Percentiles rank a stretch among this genome's conserved stretches.
Conservation (phyloP, 176 grass and related monocot genomes). For the Pontederia crassipes region DNA sequence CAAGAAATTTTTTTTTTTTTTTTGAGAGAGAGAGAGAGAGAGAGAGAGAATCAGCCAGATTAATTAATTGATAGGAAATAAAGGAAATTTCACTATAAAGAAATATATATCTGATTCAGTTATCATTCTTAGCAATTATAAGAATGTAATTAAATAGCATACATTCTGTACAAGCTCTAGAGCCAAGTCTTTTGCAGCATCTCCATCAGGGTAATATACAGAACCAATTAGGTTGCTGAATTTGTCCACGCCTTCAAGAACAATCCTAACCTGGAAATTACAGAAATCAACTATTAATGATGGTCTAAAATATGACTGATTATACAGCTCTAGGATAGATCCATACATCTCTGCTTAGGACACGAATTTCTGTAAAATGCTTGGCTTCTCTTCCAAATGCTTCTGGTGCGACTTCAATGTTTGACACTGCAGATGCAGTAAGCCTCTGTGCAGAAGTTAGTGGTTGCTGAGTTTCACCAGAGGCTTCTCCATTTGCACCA, state of each 20-base stretch:
- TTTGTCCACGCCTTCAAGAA: conserved; percentile 91
- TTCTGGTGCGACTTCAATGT: conserved; percentile 68
- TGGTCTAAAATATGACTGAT: background rate
- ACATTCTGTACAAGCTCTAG: conserved; percentile 96
- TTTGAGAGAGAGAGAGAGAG: no score
- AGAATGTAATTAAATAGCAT: conserved; percentile 3
- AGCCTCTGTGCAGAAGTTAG: conserved; percentile 88
- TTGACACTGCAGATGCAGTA: conserved; percentile 38
- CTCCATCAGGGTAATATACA: conserved; percentile 89
- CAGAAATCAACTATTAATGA: conserved; percentile 1
- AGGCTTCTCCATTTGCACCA: conserved; percentile 48
- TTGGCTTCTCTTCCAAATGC: conserved; percentile 87
- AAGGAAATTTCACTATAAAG: no score
- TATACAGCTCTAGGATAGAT: conserved; percentile 13
- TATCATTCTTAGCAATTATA: background rate
- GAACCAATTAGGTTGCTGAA: conserved; percentile 91
- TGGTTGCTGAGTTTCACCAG: conserved; percentile 35
- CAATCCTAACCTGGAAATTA: conserved; percentile 65
- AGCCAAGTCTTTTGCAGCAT: conserved; percentile 70
- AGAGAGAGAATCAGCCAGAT: no score
- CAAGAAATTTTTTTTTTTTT: no score
- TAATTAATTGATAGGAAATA: no score
- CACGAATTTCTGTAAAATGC: conserved; percentile 78
- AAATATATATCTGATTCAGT: no score
- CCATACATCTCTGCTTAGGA: conserved; percentile 90